A percentile compares a stretch with the other conserved stretches of the same genome.
Evolutionary conservation across 331 rosid genomes (phyloP).

Genomic region (Rosa hybrid): DNA sequence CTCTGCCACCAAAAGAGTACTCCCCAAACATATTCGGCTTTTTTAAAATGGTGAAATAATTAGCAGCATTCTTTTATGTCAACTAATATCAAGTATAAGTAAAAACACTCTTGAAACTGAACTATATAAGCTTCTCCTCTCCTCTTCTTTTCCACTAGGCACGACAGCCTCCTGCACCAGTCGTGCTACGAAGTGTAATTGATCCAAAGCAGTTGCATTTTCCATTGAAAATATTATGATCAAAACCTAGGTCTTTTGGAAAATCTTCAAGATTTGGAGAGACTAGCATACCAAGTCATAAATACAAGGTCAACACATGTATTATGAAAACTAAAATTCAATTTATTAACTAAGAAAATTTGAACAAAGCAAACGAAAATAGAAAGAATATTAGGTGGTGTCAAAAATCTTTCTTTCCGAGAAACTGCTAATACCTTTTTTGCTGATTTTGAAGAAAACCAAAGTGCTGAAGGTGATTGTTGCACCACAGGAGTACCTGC

Average conservation of each 20-base stretch:
- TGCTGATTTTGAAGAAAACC: constrained; percentile 72
- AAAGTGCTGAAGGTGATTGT: constrained; percentile 50
- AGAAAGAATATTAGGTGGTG: neutral
- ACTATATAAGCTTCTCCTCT: neutral
- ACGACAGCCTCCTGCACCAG: neutral
- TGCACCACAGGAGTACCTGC: constrained; percentile 54
- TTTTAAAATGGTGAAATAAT: neutral
- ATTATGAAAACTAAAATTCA: neutral
- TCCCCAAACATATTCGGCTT: neutral
- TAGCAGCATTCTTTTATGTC: neutral
- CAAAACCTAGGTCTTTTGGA: neutral
- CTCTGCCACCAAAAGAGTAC: neutral
- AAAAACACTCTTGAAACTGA: constrained; percentile 3
- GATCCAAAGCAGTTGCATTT: neutral
- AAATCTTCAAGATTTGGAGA: neutral
- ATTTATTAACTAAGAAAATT: neutral
- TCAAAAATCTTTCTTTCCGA: neutral
- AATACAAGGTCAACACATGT: neutral
- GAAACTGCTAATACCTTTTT: constrained; percentile 51
- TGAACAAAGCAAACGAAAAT: neutral
- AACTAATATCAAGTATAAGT: neutral
- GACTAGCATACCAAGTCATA: neutral
- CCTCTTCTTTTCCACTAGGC: neutral
- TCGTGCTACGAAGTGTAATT: neutral
- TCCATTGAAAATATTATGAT: neutral